These are phyloP conservation scores for Aspergillus sp. DNA, from an alignment of 2,329 filamentous ascomycete genomes.

Conservation along the genomic window DNA sequence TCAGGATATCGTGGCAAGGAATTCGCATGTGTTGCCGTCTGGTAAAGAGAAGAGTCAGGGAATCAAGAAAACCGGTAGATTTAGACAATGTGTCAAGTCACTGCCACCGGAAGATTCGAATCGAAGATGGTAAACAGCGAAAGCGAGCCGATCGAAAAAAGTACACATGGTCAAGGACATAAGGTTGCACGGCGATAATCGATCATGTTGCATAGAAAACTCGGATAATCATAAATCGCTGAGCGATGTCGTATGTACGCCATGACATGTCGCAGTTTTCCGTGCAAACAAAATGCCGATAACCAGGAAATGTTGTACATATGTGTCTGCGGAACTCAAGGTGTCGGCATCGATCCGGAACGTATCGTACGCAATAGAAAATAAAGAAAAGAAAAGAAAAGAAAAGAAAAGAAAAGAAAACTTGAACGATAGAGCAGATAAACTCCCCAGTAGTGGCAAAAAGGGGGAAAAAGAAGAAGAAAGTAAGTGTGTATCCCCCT, in stretches of 20 bases:
- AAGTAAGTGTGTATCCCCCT: constrained; percentile 3
- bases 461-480: constrained; percentile 5
- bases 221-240: neutral
- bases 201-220: neutral
- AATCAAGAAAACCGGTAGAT: neutral
- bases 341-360: constrained; percentile 17
- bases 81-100: neutral
- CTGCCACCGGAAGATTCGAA: neutral
- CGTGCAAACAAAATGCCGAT: constrained; percentile 1
- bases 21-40: constrained; percentile 2
- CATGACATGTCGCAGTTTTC: neutral
- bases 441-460: neutral
- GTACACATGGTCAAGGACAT: neutral
- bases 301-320: constrained; percentile 7
- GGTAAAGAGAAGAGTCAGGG: neutral
- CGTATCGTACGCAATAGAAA: constrained; percentile 7
- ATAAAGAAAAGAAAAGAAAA: constrained; percentile 3
- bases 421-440: constrained; percentile 3
- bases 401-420: constrained; percentile 4
- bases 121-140: no score
- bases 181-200: neutral
- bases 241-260: neutral
- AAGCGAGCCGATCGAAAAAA: neutral
- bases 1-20: constrained; percentile 7
- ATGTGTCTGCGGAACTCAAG: constrained; percentile 15